Evolutionary conservation across 2,329 filamentous ascomycete genomes (phyloP), one percentile per base, ranked within the genome.

Genomic region (Fusarium brevicatenulatum): DNA sequence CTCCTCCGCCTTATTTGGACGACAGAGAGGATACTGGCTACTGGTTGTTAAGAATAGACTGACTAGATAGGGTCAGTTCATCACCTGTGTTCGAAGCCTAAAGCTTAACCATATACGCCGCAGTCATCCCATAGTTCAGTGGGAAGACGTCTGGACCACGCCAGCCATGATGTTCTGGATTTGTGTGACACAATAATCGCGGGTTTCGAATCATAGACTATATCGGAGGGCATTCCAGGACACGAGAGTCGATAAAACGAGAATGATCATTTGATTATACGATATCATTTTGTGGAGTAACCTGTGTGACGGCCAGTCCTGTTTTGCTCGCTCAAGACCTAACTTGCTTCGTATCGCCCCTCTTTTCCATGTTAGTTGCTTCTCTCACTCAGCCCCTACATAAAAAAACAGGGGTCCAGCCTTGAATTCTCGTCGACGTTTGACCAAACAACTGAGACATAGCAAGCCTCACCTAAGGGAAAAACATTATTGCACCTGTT

Each of bases 401-500:
- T 28, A 2, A 4, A 18, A 52, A 54, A 28, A 42, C 50, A 40
- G 36, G 34, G 50, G 19, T 18, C 36, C 11, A n/a, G 16, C 21
- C 37, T 18, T 44, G 32, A 34, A 21, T 49, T 32, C 13, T 19
- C 32, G 49, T 25, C 6, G 3, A n/a, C 21, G 10, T n/a, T 52
- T 39, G 21, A n/a, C 36, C 40, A 53, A 34, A 19, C 23, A 43
- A n/a, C 46, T 53, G 52, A 65, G 66, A 70, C 52, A 69, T 4
- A 5, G 18, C 37, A 49, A 68, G 42, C 63, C 54, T 49, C 47
- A 32, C 8, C 23, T 18, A 19, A 5, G 19, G 66, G 66, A 69
- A 69, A 70, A 65, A 65, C 58, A 49, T 66, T 49, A 32, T 43
- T 65, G 52, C 66, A 36, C n/a, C 34, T 18, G n/a, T 34, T n/a